A percentile compares a stretch with the other conserved stretches of the same genome.
phyloP scores from a whole-genome alignment of 192 early-diverging fungal genomes.

The Phycomyces blakesleeanus region DNA sequence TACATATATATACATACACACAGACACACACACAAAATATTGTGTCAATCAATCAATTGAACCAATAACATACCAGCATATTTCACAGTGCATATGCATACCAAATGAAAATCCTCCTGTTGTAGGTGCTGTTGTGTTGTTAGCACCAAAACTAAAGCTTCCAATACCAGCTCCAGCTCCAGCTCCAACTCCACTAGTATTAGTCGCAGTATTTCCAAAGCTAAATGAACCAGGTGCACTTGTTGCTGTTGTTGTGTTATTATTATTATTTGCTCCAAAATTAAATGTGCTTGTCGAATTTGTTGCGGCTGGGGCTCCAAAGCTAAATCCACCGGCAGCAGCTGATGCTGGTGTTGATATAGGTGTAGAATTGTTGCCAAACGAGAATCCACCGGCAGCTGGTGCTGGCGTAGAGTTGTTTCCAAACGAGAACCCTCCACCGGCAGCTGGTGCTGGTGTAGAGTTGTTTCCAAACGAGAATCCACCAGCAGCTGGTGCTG shows the following conservation, averaged over 20 bases:
- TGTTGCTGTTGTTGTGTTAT: slow-evolving; percentile 14
- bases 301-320: slow-evolving; percentile 24
- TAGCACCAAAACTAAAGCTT: slow-evolving; percentile 5
- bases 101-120: background rate
- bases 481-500: background rate
- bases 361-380: slow-evolving; percentile 13
- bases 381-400: slow-evolving; percentile 22
- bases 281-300: background rate
- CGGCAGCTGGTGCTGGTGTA: slow-evolving; percentile 21
- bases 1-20: background rate
- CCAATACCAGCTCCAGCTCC: slow-evolving; percentile 16
- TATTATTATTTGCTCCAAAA: too few species aligned
- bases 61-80: too few species aligned
- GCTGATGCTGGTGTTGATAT: slow-evolving; percentile 22
- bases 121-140: background rate
- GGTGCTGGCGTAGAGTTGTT: background rate
- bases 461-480: slow-evolving; percentile 3
- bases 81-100: too few species aligned
- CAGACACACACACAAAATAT: too few species aligned
- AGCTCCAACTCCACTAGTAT: background rate
- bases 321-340: slow-evolving; percentile 17
- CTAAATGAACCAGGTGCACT: background rate
- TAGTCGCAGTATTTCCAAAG: slow-evolving; percentile 1
- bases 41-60: too few species aligned
- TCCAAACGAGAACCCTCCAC: slow-evolving; percentile 23